Base-by-base conservation (phyloP, 441 rosid genomes). In the Gossypium davidsonii region DNA sequence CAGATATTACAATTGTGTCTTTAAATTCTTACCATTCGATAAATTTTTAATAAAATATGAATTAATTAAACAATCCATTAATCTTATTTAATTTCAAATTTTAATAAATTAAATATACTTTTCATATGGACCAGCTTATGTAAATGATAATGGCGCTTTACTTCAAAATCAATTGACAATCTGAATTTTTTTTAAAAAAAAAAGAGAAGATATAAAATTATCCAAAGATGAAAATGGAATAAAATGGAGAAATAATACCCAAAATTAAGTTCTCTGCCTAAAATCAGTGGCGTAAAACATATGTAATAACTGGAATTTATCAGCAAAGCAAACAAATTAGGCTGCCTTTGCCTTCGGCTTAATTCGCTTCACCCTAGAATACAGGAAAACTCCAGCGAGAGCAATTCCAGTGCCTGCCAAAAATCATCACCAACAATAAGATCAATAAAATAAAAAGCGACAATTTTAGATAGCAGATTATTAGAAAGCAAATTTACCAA, bases 321-420 rank as follows among this genome's bases (percentile, higher is more conserved):
- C 20, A 21, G 42, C 67, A 81, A 81, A 79, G 72, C 3, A 10
- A 37, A 7, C 44, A 37, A 37, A 25, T 80, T 72, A 94, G 70
- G 93, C 90, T 77, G 90, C 67, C 87, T 93, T 92, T 10, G 92
- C 80, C 92, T 93, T 90, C 26, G 97, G 80, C 83, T 95, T 95
- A 15, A 95, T 88, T 76, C 98, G 81, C 82, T 93, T 95, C 90
- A 91, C 97, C 73, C 98, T 86, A 0, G 99, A 95, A 77, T 95
- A 95, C 63, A 91, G 73, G 78, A 95, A 95, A 46, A 95, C 97
- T 82, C 99, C 99, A 4, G 91, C 91, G 34, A 95, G 92, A 11
- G 97, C 99, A 48, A 95, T 65, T 14, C 92, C 99, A 56, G 99
- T 95, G 60, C 98, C 99, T 95, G 86, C 77, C 77, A 44, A 17